phyloP scores from a whole-genome alignment of 2,329 filamentous ascomycete species.

The Remersonia thermophila region DNA sequence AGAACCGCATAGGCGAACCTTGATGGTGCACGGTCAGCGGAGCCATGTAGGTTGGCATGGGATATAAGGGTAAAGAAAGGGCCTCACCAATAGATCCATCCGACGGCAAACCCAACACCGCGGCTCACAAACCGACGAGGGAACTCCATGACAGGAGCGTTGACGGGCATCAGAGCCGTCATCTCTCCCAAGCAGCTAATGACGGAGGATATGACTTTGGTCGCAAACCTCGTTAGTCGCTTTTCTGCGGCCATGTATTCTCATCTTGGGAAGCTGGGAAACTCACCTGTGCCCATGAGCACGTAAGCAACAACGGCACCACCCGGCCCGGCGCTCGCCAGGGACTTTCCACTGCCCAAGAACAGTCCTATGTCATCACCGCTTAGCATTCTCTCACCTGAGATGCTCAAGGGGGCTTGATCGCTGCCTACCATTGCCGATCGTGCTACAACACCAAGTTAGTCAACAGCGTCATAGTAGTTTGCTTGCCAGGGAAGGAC shows the following conservation, averaged over 20 bases:
- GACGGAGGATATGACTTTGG: conserved; percentile 27
- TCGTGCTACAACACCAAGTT: conserved; percentile 18
- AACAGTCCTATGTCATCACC: conserved; percentile 22
- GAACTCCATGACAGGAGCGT: conserved; percentile 28
- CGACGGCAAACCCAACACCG: conserved; percentile 26
- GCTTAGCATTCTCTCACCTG: no score
- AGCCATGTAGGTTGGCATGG: no score
- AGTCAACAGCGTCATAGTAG: background rate
- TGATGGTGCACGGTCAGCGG: no score
- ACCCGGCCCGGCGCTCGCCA: conserved; percentile 29
- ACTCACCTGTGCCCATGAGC: conserved; percentile 25
- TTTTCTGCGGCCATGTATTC: no score
- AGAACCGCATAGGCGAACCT: conserved; percentile 28
- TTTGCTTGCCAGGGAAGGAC: no score
- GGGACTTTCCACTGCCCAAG: conserved; percentile 27
- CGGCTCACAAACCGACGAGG: conserved; percentile 25
- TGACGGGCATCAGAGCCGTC: conserved; percentile 28
- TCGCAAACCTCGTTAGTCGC: no score
- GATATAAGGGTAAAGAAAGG: no score
- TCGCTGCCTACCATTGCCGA: conserved; percentile 31
- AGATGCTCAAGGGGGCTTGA: no score
- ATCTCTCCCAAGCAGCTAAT: conserved; percentile 31
- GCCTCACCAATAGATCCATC: conserved; percentile 27
- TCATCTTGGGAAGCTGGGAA: no score
- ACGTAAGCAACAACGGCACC: conserved; percentile 28